Evolutionary conservation across 2,329 filamentous ascomycete species (phyloP), one percentile per base, ranked within the genome.

Genomic region (Fusarium scirpi): DNA sequence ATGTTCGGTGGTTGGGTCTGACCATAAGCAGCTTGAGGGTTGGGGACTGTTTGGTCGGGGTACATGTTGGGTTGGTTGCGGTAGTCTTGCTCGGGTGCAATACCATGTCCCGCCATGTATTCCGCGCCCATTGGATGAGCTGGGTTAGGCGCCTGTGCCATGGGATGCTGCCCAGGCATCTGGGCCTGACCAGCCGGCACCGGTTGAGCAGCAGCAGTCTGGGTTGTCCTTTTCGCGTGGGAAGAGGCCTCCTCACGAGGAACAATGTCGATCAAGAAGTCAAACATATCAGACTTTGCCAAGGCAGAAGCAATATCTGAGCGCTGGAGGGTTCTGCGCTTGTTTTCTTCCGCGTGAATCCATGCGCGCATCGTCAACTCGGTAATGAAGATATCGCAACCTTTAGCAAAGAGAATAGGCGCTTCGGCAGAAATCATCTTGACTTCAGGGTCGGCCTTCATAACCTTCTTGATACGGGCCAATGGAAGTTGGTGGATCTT

Each of bases 391-490:
- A 98, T 98, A 78, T 99, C 96, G 81, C 96, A 98, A 40, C 95
- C 96, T 82, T 99, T 99, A 54, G 96, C 96, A 77, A 99, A 99
- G 16, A 99, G 86, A 74, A 99, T 99, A 2, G 96, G 96, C 3
- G 96, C 96, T 82, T 99, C 96, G 11, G 96, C 96, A 6, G 94
- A 98, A 69, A 99, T 99, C 96, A 99, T 99, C 85, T 99, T 99
- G 49, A 99, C 96, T 77, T 99, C 96, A 0, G 96, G 96, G 74
- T 99, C 96, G 1, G 96, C 96, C 83, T 99, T 99, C 96, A 99
- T 99, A 72, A 99, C 96, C 82, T 99, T 99, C 86, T 99, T 99
- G 84, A 99, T 99, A 58, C 96, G 92, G n/a, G 96, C 96, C 43
- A 99, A 87, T 3, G 96, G 96, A 41, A 99, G 87, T 80, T 98